Percentiles rank a stretch among this genome's conserved stretches.
These are phyloP conservation scores for Epicoccum sorghinum DNA, from an alignment of 2,329 filamentous ascomycete genomes.

Conservation along the genomic window DNA sequence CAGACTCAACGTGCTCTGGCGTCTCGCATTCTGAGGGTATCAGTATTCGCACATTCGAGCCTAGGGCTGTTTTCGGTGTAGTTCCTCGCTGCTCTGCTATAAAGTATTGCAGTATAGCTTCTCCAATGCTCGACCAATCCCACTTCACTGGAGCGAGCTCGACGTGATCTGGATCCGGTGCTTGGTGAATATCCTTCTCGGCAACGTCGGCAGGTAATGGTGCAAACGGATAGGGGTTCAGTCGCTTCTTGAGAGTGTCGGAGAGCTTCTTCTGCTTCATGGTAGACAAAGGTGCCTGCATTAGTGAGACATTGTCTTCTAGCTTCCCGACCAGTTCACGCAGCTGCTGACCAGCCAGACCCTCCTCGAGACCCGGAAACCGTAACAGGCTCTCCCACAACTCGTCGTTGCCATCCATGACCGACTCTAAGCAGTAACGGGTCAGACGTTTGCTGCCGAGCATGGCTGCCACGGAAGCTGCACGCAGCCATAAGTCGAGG, in stretches of 20 bases:
- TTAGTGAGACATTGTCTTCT: conserved; percentile 61
- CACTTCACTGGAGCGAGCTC: conserved; percentile 44
- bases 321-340: conserved; percentile 55
- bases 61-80: conserved; percentile 37
- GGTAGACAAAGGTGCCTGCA: conserved; percentile 57
- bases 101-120: conserved; percentile 54
- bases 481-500: conserved; percentile 67
- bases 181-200: conserved; percentile 21
- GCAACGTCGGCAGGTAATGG: conserved; percentile 46
- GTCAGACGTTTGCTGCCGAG: conserved; percentile 64
- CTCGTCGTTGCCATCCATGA: conserved; percentile 66
- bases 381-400: conserved; percentile 59
- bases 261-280: conserved; percentile 59
- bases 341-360: conserved; percentile 45
- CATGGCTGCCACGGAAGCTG: conserved; percentile 62
- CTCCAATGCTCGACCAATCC: conserved; percentile 57
- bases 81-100: conserved; percentile 49
- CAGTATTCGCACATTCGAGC: conserved; percentile 50
- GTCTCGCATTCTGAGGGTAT: conserved; percentile 44
- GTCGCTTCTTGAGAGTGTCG: conserved; percentile 58
- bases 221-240: conserved; percentile 59
- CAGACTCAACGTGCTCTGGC: conserved; percentile 14
- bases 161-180: conserved; percentile 44
- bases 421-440: conserved; percentile 68
- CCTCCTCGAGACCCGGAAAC: conserved; percentile 58